phyloP scores from a whole-genome alignment of 495 filamentous ascomycete genomes.

The Daldinia childiae region DNA sequence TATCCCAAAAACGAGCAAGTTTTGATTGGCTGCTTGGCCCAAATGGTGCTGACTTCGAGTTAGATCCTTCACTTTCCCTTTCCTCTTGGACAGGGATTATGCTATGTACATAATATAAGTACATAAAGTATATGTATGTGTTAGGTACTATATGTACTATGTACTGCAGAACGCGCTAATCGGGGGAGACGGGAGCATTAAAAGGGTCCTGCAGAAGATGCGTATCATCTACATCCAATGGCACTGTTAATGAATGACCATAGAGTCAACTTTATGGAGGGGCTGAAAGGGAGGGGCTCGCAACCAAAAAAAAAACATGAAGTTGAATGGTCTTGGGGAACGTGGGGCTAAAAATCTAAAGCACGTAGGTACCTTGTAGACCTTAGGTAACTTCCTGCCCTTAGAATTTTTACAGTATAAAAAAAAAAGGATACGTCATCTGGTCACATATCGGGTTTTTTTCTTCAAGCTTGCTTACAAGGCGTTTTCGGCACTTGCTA shows the following conservation, averaged over 20 bases:
- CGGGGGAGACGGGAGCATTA: slow-evolving; percentile 24
- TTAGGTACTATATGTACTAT: neutral
- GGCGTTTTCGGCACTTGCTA: slow-evolving; percentile 11
- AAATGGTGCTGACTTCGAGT: slow-evolving; percentile 43
- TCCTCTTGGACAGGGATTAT: slow-evolving; percentile 24
- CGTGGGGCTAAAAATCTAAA: slow-evolving; percentile 30
- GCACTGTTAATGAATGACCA: neutral
- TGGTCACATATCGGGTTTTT: neutral
- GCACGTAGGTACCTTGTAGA: neutral
- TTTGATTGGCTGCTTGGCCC: slow-evolving; percentile 56
- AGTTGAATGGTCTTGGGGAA: slow-evolving; percentile 21
- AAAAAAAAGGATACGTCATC: slow-evolving; percentile 14
- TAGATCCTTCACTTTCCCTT: slow-evolving; percentile 40
- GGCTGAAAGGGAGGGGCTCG: slow-evolving; percentile 29
- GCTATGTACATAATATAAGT: slow-evolving; percentile 9
- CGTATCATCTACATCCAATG: slow-evolving; percentile 36
- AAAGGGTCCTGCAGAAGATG: slow-evolving; percentile 43
- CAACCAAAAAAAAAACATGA: slow-evolving; percentile 7
- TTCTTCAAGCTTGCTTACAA: neutral
- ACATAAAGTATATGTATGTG: neutral
- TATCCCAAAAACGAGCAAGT: slow-evolving; percentile 58
- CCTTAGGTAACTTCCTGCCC: neutral
- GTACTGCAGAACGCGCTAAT: slow-evolving; percentile 17
- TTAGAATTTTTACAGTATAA: neutral
- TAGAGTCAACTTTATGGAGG: slow-evolving; percentile 22